Evolutionary conservation across 2,329 filamentous ascomycete species (phyloP).

Genomic region (Corinectria fuckeliana): DNA sequence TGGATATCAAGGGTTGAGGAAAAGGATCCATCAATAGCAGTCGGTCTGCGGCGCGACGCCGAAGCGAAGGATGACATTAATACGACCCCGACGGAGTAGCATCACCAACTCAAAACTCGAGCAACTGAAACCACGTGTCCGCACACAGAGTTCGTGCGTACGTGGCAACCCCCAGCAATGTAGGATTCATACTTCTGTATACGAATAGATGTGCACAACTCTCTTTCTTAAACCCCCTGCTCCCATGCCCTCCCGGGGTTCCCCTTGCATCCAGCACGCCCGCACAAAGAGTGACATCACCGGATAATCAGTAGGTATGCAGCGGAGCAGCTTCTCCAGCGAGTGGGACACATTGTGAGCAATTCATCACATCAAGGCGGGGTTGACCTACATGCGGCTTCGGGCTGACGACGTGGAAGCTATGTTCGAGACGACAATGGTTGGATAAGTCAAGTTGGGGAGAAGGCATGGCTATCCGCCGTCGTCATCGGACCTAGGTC

Average conservation of each 20-base stretch:
- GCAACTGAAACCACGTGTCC: not conserved
- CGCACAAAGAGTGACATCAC: constrained; percentile 7
- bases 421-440: not conserved
- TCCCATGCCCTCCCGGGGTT: not conserved
- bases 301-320: not conserved
- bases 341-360: not conserved
- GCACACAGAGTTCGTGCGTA: not conserved
- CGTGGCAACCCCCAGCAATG: not conserved
- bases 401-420: not conserved
- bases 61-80: not conserved
- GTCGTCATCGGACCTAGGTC: too few relatives aligned
- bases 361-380: not conserved
- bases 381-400: too few relatives aligned
- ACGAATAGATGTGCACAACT: too few relatives aligned
- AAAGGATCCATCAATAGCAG: not conserved
- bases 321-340: not conserved
- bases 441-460: not conserved
- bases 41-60: not conserved
- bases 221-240: too few relatives aligned
- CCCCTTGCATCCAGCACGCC: not conserved
- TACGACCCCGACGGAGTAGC: not conserved
- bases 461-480: not conserved
- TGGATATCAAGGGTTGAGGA: not conserved
- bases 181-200: too few relatives aligned
- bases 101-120: not conserved